Conservation (phyloP, 345 rosid species). For the Camelina hispida region DNA sequence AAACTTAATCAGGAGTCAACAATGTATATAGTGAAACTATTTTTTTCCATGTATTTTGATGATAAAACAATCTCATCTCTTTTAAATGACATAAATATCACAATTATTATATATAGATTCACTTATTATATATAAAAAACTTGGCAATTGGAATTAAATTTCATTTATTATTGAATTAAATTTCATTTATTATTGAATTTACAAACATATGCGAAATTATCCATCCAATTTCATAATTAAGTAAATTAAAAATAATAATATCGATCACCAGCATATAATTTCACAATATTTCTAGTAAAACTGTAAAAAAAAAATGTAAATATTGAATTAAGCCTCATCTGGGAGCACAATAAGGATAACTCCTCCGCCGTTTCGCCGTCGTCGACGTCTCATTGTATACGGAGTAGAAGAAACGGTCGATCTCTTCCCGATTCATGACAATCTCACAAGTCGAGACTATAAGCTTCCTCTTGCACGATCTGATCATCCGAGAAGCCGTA, state of each 20-base stretch:
- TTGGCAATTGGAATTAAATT: constrained; percentile 37
- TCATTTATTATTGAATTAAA: constrained; percentile 41
- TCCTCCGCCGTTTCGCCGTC: constrained; percentile 36
- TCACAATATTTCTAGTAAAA: constrained; percentile 37
- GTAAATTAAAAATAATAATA: constrained; percentile 4
- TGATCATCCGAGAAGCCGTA: constrained; percentile 40
- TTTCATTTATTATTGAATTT: constrained; percentile 41
- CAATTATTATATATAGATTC: constrained; percentile 23
- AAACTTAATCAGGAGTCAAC: background rate
- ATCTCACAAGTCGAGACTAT: constrained; percentile 43
- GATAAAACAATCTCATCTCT: constrained; percentile 27
- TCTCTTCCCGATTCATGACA: constrained; percentile 43
- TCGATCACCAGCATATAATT: background rate
- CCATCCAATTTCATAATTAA: background rate
- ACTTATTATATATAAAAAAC: background rate
- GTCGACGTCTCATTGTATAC: constrained; percentile 35
- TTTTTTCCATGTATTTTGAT: constrained; percentile 13
- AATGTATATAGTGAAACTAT: constrained; percentile 1
- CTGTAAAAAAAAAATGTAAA: constrained; percentile 34
- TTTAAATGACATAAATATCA: constrained; percentile 28
- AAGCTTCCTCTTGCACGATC: constrained; percentile 48
- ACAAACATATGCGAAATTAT: constrained; percentile 35
- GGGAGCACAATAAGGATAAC: constrained; percentile 28
- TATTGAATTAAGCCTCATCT: constrained; percentile 30
- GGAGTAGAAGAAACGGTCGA: constrained; percentile 42